Evolutionary conservation across 495 filamentous ascomycete species (phyloP), one percentile per base, ranked within the genome.

Genomic region (Chaetomium fimeti): DNA sequence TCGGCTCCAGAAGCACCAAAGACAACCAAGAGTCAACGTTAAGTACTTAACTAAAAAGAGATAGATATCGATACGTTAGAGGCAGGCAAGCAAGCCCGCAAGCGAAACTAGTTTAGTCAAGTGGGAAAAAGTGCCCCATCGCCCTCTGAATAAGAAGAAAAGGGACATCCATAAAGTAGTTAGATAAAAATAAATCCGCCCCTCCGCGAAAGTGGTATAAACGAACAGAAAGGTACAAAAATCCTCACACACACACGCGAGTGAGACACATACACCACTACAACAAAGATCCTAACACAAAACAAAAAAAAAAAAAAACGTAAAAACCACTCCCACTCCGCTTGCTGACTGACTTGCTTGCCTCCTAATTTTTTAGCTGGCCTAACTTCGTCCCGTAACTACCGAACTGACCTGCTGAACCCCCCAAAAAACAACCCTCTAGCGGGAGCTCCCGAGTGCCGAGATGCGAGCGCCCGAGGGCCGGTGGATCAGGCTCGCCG

Each of bases 391-490:
- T 49, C 45, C 45, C 20, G 18, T 49, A 20, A 20, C 45, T 11
- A 11, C 18, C 45, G 18, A 20, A 24, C 18, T 11, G n/a, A 49
- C 45, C 18, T 49, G 18, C 20, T 49, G 40, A 43, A 15, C 40
- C 13, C 9, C 42, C 42, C 16, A 45, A 15, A n/a, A 47, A 36
- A 5, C 32, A 9, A 36, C 7, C 32, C 32, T 20, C n/a, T 48
- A 59, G 16, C 78, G 77, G 49, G 75, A 72, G 65, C 78, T 74
- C 24, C 84, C 84, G 8, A 85, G 76, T 29, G 84, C 83, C 61
- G 80, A 83, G 69, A 86, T 85, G 62, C 84, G 72, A 24, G 83
- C 84, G 45, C 83, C 84, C 18, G 83, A 83, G 12, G 83, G 78
- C 55, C 83, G 72, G 69, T 84, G 83, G 13, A 85, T 78, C 61